A percentile compares a stretch with the other conserved stretches of the same genome.
Evolutionary conservation across 257 asterid species (phyloP).

Genomic region (Verbena officinalis): DNA sequence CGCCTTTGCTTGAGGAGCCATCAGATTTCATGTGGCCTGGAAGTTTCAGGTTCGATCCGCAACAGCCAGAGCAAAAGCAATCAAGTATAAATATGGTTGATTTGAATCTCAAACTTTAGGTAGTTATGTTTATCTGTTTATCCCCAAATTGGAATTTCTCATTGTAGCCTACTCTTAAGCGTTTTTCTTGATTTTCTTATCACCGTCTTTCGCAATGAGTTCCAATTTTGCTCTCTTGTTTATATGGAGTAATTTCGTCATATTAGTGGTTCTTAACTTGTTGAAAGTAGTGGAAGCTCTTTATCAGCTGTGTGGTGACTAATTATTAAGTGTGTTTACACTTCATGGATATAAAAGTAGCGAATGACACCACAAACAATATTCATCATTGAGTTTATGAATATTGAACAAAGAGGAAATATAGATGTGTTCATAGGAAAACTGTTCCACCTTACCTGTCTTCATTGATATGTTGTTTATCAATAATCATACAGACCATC

Average conservation of each 20-base stretch:
- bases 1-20: constrained; percentile 28
- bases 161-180: background rate
- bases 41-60: constrained; percentile 51
- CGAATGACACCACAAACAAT: background rate
- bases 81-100: constrained; percentile 46
- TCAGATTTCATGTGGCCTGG: constrained; percentile 64
- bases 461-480: background rate
- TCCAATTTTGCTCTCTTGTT: background rate
- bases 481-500: background rate
- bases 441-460: background rate
- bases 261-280: background rate
- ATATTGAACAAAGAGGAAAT: background rate
- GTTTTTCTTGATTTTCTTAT: background rate
- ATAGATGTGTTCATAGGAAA: background rate
- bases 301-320: background rate
- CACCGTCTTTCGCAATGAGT: background rate
- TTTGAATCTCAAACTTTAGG: constrained; percentile 72
- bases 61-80: constrained; percentile 31
- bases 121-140: background rate
- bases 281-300: background rate
- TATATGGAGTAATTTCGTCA: background rate
- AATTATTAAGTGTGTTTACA: background rate
- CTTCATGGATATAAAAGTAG: background rate
- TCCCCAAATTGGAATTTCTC: background rate
- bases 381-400: background rate